Evolutionary conservation across 225 moss, liverwort and hornwort genomes (phyloP).

Genomic region (Pseudisothecium myosuroides): DNA sequence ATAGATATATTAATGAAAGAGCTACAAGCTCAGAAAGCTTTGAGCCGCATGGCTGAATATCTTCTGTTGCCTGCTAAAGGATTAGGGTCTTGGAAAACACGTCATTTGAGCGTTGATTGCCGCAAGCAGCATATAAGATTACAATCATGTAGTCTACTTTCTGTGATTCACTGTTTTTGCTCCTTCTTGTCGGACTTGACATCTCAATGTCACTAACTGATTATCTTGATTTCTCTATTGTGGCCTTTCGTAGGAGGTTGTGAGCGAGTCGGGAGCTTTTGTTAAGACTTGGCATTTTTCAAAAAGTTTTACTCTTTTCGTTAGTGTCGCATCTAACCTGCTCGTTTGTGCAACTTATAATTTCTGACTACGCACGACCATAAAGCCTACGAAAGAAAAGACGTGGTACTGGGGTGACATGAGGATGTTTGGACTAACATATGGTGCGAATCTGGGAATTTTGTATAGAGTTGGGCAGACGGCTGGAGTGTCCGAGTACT

Average conservation of each 20-base stretch:
- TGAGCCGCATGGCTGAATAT: background rate
- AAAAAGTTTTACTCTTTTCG: background rate
- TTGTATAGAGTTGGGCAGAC: background rate
- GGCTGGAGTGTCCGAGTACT: background rate
- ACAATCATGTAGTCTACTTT: background rate
- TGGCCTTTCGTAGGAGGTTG: background rate
- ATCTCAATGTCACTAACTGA: background rate
- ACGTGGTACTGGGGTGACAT: background rate
- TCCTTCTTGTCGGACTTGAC: background rate
- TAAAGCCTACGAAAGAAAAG: background rate
- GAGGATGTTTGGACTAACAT: background rate
- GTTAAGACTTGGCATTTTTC: background rate
- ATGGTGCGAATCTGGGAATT: background rate
- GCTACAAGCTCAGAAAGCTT: background rate
- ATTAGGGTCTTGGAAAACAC: background rate
- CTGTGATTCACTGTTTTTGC: background rate
- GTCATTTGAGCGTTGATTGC: background rate
- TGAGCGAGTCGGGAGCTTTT: background rate
- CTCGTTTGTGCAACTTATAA: background rate
- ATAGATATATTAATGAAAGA: background rate
- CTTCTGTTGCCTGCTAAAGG: background rate
- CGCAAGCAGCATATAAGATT: background rate
- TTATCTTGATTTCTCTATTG: background rate
- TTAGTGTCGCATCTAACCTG: background rate
- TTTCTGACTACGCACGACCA: background rate